These are phyloP conservation scores for Yamadazyma akitaensis DNA, from an alignment of 805 yeast species.

Conservation along the genomic window DNA sequence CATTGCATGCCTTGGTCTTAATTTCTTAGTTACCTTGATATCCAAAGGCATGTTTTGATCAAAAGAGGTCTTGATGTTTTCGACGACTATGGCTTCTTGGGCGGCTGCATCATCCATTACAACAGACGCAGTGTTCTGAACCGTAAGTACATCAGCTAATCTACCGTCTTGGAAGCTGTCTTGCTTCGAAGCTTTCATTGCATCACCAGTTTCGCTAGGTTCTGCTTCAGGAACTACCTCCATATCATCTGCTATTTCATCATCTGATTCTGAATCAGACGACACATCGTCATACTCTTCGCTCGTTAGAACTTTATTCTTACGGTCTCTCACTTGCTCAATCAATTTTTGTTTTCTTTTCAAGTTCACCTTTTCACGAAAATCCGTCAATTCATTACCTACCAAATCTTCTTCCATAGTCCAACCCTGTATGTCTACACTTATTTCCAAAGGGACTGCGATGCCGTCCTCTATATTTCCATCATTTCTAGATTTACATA, in stretches of 20 bases:
- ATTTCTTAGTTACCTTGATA: conserved; percentile 42
- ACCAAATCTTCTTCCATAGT: conserved; percentile 47
- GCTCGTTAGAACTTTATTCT: conserved; percentile 37
- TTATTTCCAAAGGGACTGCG: conserved; percentile 49
- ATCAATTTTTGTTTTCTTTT: conserved; percentile 42
- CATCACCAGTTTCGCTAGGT: conserved; percentile 12
- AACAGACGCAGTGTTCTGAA: conserved; percentile 4
- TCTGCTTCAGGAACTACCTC: conserved; percentile 23
- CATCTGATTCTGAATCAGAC: conserved; percentile 33
- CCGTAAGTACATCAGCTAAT: not conserved
- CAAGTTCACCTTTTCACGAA: conserved; percentile 43
- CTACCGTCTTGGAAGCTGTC: conserved; percentile 8
- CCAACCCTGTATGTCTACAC: conserved; percentile 40
- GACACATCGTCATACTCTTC: conserved; percentile 33
- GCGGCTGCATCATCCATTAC: conserved; percentile 32
- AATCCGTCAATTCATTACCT: conserved; percentile 50
- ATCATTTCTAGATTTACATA: conserved; percentile 35
- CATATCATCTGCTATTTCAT: conserved; percentile 29
- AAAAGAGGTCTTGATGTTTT: conserved; percentile 35
- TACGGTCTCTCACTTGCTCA: conserved; percentile 41
- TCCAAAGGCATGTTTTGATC: conserved; percentile 50
- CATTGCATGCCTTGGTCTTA: conserved; percentile 57
- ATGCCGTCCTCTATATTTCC: conserved; percentile 53
- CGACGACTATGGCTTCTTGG: conserved; percentile 40
- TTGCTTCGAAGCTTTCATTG: not conserved